Conservation (phyloP, 2,329 filamentous ascomycete genomes). For the Cercospora berteroae region DNA sequence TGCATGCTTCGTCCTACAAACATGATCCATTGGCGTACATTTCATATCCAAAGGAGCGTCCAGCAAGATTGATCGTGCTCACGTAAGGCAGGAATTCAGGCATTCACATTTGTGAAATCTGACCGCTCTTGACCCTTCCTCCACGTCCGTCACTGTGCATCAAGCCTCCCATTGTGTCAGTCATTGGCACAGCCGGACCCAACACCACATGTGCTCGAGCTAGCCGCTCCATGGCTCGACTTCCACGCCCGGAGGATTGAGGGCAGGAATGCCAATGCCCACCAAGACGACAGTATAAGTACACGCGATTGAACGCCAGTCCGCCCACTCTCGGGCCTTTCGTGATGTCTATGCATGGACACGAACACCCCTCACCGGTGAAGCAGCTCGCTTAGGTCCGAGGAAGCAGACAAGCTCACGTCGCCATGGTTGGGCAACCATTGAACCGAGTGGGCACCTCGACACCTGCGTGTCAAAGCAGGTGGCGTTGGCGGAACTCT, state of each 20-base stretch:
- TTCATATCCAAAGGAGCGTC: too few species aligned
- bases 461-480: not conserved
- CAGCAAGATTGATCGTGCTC: too few species aligned
- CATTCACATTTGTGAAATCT: not conserved
- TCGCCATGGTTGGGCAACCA: not conserved
- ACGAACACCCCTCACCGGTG: not conserved
- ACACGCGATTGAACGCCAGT: not conserved
- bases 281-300: not conserved
- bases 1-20: too few species aligned
- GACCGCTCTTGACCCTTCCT: not conserved
- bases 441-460: not conserved
- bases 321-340: not conserved
- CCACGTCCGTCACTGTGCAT: not conserved
- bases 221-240: not conserved
- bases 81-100: not conserved
- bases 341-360: not conserved
- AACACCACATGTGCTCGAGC: not conserved
- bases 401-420: not conserved
- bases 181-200: not conserved
- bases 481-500: conserved; percentile 1
- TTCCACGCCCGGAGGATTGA: not conserved
- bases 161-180: not conserved
- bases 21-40: too few species aligned
- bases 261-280: not conserved
- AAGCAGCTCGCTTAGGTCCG: not conserved